Conservation (phyloP, 768 basidiomycete genomes). For the Boletus bicolor region DNA sequence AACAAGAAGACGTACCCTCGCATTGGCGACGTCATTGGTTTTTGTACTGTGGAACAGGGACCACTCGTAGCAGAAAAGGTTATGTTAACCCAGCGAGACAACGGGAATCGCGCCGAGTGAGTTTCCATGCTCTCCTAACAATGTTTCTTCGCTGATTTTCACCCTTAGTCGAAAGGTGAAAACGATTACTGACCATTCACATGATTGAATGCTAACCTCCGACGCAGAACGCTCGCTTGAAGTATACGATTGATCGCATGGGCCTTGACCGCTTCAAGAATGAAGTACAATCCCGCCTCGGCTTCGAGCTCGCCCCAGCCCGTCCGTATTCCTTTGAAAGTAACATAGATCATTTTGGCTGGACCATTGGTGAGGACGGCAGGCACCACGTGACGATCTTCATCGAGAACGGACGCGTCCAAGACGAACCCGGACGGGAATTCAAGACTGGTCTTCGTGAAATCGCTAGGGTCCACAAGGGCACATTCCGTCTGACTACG, state of each 20-base stretch:
- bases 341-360: slow-evolving; percentile 94
- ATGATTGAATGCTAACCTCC: slow-evolving; percentile 10
- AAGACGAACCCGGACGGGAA: slow-evolving; percentile 84
- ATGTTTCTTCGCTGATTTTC: not conserved
- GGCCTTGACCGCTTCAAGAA: slow-evolving; percentile 82
- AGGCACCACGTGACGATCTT: slow-evolving; percentile 90
- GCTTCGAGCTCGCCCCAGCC: slow-evolving; percentile 69
- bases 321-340: slow-evolving; percentile 78
- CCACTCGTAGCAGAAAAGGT: slow-evolving; percentile 86
- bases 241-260: slow-evolving; percentile 97
- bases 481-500: slow-evolving; percentile 86
- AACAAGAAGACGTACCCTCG: slow-evolving; percentile 99
- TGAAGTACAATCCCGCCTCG: slow-evolving; percentile 87
- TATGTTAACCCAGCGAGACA: slow-evolving; percentile 90
- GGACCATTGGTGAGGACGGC: slow-evolving; percentile 85
- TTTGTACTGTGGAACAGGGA: slow-evolving; percentile 87
- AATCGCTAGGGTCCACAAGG: slow-evolving; percentile 93
- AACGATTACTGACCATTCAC: not conserved
- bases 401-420: slow-evolving; percentile 97
- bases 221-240: slow-evolving; percentile 76
- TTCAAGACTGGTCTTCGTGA: slow-evolving; percentile 93
- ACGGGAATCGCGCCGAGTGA: slow-evolving; percentile 92
- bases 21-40: slow-evolving; percentile 82
- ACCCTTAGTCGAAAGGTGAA: slow-evolving; percentile 52
- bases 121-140: slow-evolving; percentile 27